phyloP scores from a whole-genome alignment of 176 grass and related monocot species.

The Pontederia paniculata region DNA sequence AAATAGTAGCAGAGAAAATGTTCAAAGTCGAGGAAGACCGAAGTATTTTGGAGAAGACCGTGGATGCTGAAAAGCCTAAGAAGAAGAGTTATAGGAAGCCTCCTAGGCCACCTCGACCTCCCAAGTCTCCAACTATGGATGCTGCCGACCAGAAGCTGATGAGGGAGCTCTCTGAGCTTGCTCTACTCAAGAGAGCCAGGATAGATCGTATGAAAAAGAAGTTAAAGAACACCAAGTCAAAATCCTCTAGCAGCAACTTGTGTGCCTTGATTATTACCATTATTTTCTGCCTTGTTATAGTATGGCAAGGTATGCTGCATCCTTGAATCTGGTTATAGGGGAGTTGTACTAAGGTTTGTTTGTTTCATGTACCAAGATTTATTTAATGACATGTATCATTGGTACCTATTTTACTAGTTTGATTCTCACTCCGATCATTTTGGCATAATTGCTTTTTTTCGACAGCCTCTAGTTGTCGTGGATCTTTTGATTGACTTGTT shows the following conservation, averaged over 20 bases:
- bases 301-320: constrained; percentile 78
- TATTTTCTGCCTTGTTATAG: constrained; percentile 85
- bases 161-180: constrained; percentile 68
- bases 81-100: constrained; percentile 74
- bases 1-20: constrained; percentile 18
- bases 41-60: constrained; percentile 26
- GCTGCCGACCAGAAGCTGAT: constrained; percentile 70
- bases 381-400: no score
- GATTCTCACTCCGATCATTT: no score
- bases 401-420: no score
- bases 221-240: constrained; percentile 69
- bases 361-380: no score
- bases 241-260: constrained; percentile 34
- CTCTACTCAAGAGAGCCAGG: constrained; percentile 68
- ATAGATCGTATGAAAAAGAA: constrained; percentile 95
- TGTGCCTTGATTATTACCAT: constrained; percentile 68
- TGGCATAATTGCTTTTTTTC: no score
- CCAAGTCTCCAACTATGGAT: constrained; percentile 40
- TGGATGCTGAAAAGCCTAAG: constrained; percentile 43
- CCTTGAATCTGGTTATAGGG: not conserved
- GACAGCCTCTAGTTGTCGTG: no score
- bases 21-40: constrained; percentile 39
- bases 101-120: constrained; percentile 61
- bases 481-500: no score
- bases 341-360: constrained; percentile 5